Evolutionary conservation across 768 basidiomycete species (phyloP).

Genomic region (Hygrocybe punicea): DNA sequence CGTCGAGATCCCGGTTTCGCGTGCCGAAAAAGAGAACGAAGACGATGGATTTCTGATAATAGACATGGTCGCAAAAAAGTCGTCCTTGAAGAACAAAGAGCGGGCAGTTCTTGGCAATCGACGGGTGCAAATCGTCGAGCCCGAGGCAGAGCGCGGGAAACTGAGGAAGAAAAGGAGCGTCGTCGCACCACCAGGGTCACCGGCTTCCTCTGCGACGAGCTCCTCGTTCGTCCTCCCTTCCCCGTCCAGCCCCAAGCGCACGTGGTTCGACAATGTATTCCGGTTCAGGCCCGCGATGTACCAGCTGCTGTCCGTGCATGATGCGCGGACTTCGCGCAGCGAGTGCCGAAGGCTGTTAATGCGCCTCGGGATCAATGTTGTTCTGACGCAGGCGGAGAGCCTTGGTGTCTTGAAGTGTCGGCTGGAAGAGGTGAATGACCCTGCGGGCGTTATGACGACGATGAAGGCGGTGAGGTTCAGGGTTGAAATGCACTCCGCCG

Average conservation of each 20-base stretch:
- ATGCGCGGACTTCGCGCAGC: slow-evolving; percentile 61
- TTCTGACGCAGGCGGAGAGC: slow-evolving; percentile 61
- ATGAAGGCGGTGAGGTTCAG: slow-evolving; percentile 78
- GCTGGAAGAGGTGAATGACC: slow-evolving; percentile 62
- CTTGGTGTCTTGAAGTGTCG: slow-evolving; percentile 72
- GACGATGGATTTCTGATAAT: slow-evolving; percentile 15
- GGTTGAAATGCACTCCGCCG: slow-evolving; percentile 56
- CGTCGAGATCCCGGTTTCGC: slow-evolving; percentile 16
- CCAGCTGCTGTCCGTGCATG: slow-evolving; percentile 54
- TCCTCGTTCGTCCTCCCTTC: slow-evolving; percentile 35
- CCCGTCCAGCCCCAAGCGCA: slow-evolving; percentile 44
- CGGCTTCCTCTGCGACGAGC: slow-evolving; percentile 45
- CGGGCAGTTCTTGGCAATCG: slow-evolving; percentile 21
- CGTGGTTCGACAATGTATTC: slow-evolving; percentile 87
- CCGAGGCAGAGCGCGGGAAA: slow-evolving; percentile 33
- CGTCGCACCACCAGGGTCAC: slow-evolving; percentile 26
- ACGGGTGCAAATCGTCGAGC: slow-evolving; percentile 54
- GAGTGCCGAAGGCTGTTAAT: slow-evolving; percentile 73
- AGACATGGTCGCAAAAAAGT: slow-evolving; percentile 36
- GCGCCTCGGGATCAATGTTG: slow-evolving; percentile 65
- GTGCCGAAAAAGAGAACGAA: slow-evolving; percentile 59
- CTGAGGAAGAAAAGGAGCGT: slow-evolving; percentile 33
- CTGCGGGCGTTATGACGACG: slow-evolving; percentile 48
- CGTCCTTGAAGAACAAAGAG: slow-evolving; percentile 40
- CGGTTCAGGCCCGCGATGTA: slow-evolving; percentile 70